Conservation (phyloP, 208 protist species). For the Trypanosoma grayi region DNA sequence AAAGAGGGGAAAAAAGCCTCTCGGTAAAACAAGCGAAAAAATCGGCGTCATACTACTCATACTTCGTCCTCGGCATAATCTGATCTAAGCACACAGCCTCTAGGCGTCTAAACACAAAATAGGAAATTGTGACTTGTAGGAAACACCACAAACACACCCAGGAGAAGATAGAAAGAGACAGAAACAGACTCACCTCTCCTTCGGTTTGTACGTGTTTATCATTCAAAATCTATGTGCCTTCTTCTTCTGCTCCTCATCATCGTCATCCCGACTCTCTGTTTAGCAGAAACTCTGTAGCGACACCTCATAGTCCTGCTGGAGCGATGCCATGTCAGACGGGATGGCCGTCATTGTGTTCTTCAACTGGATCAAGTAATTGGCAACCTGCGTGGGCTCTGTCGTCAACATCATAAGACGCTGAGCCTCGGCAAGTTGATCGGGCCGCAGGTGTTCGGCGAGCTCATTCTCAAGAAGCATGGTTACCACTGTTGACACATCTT, state of each 20-base stretch:
- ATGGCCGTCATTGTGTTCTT: slow-evolving; percentile 65
- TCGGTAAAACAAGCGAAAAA: too few species aligned
- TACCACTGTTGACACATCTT: slow-evolving; percentile 51
- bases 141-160: too few species aligned
- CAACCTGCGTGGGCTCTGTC: slow-evolving; percentile 63
- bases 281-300: slow-evolving; percentile 24
- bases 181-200: not conserved
- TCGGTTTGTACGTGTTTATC: not conserved
- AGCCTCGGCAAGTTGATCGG: slow-evolving; percentile 49
- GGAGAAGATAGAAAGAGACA: slow-evolving; percentile 7
- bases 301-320: slow-evolving; percentile 40
- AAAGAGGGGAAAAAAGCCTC: too few species aligned
- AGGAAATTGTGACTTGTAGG: too few species aligned
- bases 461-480: slow-evolving; percentile 53
- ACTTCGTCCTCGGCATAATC: too few species aligned
- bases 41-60: too few species aligned
- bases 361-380: slow-evolving; percentile 71
- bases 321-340: slow-evolving; percentile 38
- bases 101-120: too few species aligned
- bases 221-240: too few species aligned
- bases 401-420: slow-evolving; percentile 62
- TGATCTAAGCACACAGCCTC: too few species aligned
- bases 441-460: slow-evolving; percentile 40
- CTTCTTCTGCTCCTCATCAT: too few species aligned
- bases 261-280: too few species aligned